Conservation (phyloP, 2,329 filamentous ascomycete genomes). For the Alternaria ethzedia region DNA sequence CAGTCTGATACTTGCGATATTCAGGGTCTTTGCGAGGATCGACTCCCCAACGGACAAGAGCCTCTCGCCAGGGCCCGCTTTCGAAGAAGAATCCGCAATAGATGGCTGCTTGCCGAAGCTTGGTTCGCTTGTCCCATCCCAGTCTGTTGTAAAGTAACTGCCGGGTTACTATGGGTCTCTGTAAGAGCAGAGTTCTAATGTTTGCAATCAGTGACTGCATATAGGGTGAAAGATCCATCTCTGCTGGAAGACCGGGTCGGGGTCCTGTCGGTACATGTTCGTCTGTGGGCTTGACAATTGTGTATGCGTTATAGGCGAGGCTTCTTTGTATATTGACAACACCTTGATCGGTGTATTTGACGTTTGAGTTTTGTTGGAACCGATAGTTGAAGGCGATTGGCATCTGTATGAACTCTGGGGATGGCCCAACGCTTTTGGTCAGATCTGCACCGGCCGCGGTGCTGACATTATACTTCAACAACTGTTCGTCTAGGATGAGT, state of each 20-base stretch:
- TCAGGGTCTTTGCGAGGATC: constrained; percentile 81
- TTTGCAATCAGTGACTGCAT: constrained; percentile 69
- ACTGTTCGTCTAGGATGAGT: constrained; percentile 55
- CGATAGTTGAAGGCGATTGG: constrained; percentile 72
- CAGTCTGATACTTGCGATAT: constrained; percentile 84
- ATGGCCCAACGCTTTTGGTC: constrained; percentile 75
- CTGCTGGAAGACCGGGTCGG: constrained; percentile 61
- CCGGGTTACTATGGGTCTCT: constrained; percentile 85
- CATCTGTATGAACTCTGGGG: constrained; percentile 77
- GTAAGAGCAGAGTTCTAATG: constrained; percentile 69
- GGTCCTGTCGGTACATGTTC: constrained; percentile 66
- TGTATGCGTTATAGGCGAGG: constrained; percentile 45
- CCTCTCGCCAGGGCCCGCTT: constrained; percentile 89
- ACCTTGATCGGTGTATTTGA: constrained; percentile 62
- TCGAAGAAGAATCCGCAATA: constrained; percentile 93
- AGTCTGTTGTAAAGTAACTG: constrained; percentile 80
- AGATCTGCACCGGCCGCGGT: constrained; percentile 59
- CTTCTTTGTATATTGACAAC: constrained; percentile 39
- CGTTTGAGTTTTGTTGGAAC: constrained; percentile 86
- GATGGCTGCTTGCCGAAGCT: constrained; percentile 76
- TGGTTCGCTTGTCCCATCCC: constrained; percentile 57
- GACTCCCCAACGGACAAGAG: constrained; percentile 81
- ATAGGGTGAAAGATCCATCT: constrained; percentile 59
- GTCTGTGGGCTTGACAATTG: constrained; percentile 66
- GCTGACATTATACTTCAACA: constrained; percentile 66